Evolutionary conservation across 2,329 filamentous ascomycete genomes (phyloP), one percentile per base, ranked within the genome.

Genomic region (Penicillium sp.): DNA sequence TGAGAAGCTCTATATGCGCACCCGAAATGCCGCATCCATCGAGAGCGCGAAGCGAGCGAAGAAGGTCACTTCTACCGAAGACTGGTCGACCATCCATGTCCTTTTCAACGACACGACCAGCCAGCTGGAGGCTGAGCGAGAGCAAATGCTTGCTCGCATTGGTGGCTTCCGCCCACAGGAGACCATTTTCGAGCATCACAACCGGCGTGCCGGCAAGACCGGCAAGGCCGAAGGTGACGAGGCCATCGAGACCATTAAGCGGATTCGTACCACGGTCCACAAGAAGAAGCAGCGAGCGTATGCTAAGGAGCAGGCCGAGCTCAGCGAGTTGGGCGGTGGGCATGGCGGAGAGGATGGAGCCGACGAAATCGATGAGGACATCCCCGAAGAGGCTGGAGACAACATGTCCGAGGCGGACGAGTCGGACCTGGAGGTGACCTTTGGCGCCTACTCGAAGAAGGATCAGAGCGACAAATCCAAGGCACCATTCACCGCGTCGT

Each of bases 121-220:
- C 48, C 75, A 81, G 29, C 72, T 80, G 25, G 88, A 92, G 63
- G 79, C 83, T 52, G 84, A 88, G 42, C 82, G 91, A 28, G 83
- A 90, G 42, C 84, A 87, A 44, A 95, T 98, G 88, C 76, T 98
- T 27, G 89, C 89, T 28, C 82, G 85, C 50, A 89, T 98, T 49
- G 91, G 89, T 61, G 86, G 87, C 1, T 98, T 93, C 73, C 83
- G 89, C 60, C 93, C 95, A 0, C 79, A 85, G 38, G 93, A 98
- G 71, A 97, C 92, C 0, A 89, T 98, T n/a, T 98, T 98, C 61
- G 93, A 98, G 70, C 85, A 96, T 55, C 87, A 88, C 56, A 88
- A 88, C 6, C 83, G 86, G 59, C 81, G 84, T 53, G 86, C 84
- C 33, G 86, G 87, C 57, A 78, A 79, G 87, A 64, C 81, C 86